Conservation (phyloP, 805 yeast species). For the Starmerella davenportii region DNA sequence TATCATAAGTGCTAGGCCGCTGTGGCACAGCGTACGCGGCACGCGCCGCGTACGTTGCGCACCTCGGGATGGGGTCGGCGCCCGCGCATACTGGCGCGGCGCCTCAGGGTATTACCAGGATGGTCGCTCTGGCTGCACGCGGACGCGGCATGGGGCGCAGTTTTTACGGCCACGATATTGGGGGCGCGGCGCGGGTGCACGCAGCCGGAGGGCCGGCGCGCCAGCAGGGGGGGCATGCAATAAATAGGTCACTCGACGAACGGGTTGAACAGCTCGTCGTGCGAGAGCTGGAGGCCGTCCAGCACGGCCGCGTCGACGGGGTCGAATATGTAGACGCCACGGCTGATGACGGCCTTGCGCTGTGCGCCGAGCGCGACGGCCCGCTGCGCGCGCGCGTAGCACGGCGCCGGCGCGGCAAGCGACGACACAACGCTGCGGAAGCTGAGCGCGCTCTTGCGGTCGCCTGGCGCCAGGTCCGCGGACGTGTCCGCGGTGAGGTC, state of each 20-base stretch:
- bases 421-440: background rate
- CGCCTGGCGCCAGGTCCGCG: background rate
- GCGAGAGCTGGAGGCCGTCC: conserved; percentile 2
- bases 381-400: background rate
- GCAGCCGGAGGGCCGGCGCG: too few relatives aligned
- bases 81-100: too few relatives aligned
- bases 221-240: too few relatives aligned
- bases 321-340: conserved; percentile 16
- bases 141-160: too few relatives aligned
- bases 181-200: too few relatives aligned
- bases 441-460: background rate
- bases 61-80: too few relatives aligned
- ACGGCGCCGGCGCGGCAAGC: background rate
- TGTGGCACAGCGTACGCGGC: too few relatives aligned
- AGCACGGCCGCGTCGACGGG: conserved; percentile 3
- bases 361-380: conserved; percentile 3
- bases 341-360: conserved; percentile 10
- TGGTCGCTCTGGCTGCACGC: too few relatives aligned
- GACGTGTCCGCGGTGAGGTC: background rate
- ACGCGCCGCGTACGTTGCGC: too few relatives aligned
- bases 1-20: too few relatives aligned
- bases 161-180: too few relatives aligned
- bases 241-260: conserved; percentile 5
- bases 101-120: too few relatives aligned
- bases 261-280: conserved; percentile 15